These are phyloP conservation scores for Lobosporangium transversale DNA, from an alignment of 192 early-diverging fungal species.

Conservation along the genomic window DNA sequence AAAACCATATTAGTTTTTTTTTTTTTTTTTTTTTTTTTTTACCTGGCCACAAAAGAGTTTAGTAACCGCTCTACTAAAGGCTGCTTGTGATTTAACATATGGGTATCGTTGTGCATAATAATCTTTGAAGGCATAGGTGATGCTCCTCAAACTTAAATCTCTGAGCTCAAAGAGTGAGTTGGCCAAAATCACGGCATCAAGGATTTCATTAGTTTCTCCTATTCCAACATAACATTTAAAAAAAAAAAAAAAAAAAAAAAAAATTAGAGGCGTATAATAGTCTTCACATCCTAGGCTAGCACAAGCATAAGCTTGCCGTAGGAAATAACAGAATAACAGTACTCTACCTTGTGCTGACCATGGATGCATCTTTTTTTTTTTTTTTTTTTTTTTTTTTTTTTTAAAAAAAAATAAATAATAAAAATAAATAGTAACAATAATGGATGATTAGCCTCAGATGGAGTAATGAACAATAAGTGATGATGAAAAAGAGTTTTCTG, in stretches of 20 bases:
- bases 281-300: background rate
- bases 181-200: slow-evolving; percentile 9
- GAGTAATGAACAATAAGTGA: background rate
- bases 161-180: slow-evolving; percentile 9
- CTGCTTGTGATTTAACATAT: background rate
- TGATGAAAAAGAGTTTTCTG: no score
- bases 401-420: background rate
- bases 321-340: background rate
- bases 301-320: background rate
- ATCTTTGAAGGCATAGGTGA: slow-evolving; percentile 2
- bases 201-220: slow-evolving; percentile 1
- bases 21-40: background rate
- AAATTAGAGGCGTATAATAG: background rate
- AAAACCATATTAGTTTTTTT: background rate
- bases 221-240: background rate
- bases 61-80: background rate
- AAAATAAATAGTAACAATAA: background rate
- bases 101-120: slow-evolving; percentile 5
- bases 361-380: slow-evolving; percentile 5
- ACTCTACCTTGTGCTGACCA: slow-evolving; percentile 5
- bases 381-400: no score
- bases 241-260: no score
- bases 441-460: background rate
- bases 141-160: slow-evolving; percentile 2
- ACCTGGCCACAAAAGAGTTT: slow-evolving; percentile 7